Conservation (phyloP, 768 basidiomycete genomes). For the Peribolospora kevripleyi region DNA sequence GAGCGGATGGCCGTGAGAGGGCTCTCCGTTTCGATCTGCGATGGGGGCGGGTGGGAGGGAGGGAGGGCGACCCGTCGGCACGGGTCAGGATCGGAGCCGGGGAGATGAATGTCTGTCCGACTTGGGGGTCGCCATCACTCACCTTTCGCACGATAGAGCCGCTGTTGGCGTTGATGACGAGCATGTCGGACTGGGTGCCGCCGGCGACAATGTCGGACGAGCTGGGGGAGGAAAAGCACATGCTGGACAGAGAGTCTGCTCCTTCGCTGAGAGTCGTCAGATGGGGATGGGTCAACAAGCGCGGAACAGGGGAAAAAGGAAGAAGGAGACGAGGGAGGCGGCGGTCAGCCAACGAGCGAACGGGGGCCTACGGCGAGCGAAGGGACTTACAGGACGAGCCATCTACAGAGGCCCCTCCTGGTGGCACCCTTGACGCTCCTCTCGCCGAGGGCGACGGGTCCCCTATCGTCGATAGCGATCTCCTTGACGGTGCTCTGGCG, state of each 20-base stretch:
- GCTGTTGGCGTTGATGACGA: slow-evolving; percentile 47
- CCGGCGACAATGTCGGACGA: slow-evolving; percentile 35
- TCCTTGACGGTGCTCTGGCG: slow-evolving; percentile 34
- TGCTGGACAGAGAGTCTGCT: slow-evolving; percentile 8
- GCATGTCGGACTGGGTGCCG: slow-evolving; percentile 30
- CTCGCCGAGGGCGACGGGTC: slow-evolving; percentile 29
- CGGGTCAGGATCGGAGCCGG: slow-evolving; percentile 26
- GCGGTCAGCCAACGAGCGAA: background rate
- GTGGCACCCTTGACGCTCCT: slow-evolving; percentile 22
- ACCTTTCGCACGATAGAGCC: slow-evolving; percentile 39
- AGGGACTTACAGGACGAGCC: slow-evolving; percentile 18
- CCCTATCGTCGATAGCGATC: slow-evolving; percentile 50
- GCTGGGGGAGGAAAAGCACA: slow-evolving; percentile 17
- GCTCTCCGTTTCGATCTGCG: slow-evolving; percentile 8
- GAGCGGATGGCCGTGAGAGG: slow-evolving; percentile 10
- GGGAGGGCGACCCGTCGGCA: slow-evolving; percentile 2
- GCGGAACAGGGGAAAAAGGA: background rate
- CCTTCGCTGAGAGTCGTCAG: slow-evolving; percentile 6
- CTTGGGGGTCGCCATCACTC: slow-evolving; percentile 27
- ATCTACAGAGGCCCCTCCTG: slow-evolving; percentile 19
- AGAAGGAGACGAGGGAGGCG: background rate
- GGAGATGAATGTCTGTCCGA: slow-evolving; percentile 40
- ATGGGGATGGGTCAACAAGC: background rate
- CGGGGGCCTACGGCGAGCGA: too few species aligned
- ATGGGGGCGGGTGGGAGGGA: slow-evolving; percentile 6